Evolutionary conservation across 225 moss, liverwort and hornwort genomes (phyloP).

Genomic region (Pseudisothecium myosuroides): DNA sequence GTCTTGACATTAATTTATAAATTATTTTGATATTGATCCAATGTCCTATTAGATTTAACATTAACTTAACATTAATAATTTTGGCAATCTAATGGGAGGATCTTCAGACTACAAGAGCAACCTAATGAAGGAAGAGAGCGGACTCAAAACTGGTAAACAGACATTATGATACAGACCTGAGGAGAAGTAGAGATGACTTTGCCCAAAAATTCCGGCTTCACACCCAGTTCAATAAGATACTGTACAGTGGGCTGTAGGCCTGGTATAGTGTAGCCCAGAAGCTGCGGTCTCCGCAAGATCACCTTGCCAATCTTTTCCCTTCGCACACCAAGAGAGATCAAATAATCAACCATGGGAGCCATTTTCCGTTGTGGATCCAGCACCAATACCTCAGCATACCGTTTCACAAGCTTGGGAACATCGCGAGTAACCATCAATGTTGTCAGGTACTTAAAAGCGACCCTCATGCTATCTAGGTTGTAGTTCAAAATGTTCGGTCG

Average conservation of each 20-base stretch:
- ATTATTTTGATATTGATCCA: background rate
- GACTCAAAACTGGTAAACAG: background rate
- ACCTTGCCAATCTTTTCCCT: constrained; percentile 61
- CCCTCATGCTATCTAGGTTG: constrained; percentile 43
- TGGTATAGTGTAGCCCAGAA: constrained; percentile 61
- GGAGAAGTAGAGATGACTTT: constrained; percentile 69
- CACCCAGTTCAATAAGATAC: constrained; percentile 57
- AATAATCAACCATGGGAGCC: constrained; percentile 52
- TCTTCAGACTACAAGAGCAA: background rate
- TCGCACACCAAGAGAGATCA: constrained; percentile 51
- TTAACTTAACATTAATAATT: background rate
- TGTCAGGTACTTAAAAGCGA: constrained; percentile 37
- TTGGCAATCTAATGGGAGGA: background rate
- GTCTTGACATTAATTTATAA: background rate
- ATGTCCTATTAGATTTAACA: background rate
- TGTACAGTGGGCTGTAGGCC: constrained; percentile 58
- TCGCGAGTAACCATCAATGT: constrained; percentile 38
- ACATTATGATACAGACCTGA: constrained; percentile 29
- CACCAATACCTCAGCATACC: constrained; percentile 73
- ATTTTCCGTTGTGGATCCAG: constrained; percentile 64
- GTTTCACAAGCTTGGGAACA: constrained; percentile 46
- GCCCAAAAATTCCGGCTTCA: constrained; percentile 48
- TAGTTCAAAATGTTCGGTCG: constrained; percentile 62
- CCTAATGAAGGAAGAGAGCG: background rate
- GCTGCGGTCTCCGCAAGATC: constrained; percentile 59